Evolutionary conservation across 2,329 filamentous ascomycete genomes (phyloP).

Genomic region (Catunica adiposa): DNA sequence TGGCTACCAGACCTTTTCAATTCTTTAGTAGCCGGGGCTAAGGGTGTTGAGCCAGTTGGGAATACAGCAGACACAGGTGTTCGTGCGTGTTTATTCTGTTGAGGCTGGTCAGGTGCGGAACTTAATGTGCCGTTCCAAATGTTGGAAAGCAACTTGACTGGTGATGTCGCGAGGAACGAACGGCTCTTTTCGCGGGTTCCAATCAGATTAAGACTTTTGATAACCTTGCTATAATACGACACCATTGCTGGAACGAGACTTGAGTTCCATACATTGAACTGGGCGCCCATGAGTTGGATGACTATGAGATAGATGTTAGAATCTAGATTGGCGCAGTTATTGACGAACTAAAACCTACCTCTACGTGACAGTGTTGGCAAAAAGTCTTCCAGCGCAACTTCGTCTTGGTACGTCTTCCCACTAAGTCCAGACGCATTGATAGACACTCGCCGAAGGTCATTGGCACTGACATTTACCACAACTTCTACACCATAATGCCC

Average conservation of each 20-base stretch:
- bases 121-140: slow-evolving; percentile 42
- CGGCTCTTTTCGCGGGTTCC: slow-evolving; percentile 47
- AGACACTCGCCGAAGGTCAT: slow-evolving; percentile 33
- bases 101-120: slow-evolving; percentile 23
- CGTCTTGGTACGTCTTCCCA: slow-evolving; percentile 56
- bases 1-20: slow-evolving; percentile 28
- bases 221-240: slow-evolving; percentile 59
- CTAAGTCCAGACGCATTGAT: slow-evolving; percentile 45
- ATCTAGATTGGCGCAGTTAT: neutral
- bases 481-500: slow-evolving; percentile 57
- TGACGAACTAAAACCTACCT: slow-evolving; percentile 31
- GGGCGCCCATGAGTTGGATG: slow-evolving; percentile 52
- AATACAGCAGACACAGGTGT: slow-evolving; percentile 25
- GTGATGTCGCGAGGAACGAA: slow-evolving; percentile 63
- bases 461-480: slow-evolving; percentile 41
- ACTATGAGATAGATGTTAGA: slow-evolving; percentile 29
- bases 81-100: slow-evolving; percentile 25
- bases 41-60: slow-evolving; percentile 18
- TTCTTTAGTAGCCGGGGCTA: slow-evolving; percentile 19
- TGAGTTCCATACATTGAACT: slow-evolving; percentile 51
- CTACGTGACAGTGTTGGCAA: slow-evolving; percentile 57
- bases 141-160: slow-evolving; percentile 77
- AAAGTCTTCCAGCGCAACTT: slow-evolving; percentile 56
- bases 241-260: slow-evolving; percentile 51
- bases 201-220: slow-evolving; percentile 51